Conservation (phyloP, 2,329 filamentous ascomycete genomes). For the Xenoacremonium recifei region DNA sequence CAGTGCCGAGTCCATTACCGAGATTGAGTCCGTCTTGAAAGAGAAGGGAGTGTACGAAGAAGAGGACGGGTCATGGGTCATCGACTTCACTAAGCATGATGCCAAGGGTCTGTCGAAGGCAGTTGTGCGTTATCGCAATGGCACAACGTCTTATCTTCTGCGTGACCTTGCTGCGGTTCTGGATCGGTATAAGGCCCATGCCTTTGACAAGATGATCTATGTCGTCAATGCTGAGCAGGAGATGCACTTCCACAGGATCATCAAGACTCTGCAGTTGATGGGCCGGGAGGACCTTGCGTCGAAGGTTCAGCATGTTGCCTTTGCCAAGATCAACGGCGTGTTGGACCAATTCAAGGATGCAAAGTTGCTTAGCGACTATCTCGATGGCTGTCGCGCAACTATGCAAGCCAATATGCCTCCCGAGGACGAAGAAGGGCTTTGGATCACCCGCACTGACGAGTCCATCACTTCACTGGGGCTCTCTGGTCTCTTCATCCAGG, state of each 20-base stretch:
- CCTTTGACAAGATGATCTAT: constrained; percentile 78
- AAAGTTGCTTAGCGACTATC: constrained; percentile 19
- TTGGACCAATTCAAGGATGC: constrained; percentile 13
- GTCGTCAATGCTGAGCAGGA: constrained; percentile 72
- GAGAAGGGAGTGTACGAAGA: constrained; percentile 61
- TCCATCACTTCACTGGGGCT: constrained; percentile 12
- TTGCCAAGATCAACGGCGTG: constrained; percentile 51
- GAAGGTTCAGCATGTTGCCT: constrained; percentile 39
- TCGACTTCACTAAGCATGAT: constrained; percentile 70
- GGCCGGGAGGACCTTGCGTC: constrained; percentile 29
- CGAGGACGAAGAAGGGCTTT: constrained; percentile 6
- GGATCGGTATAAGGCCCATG: constrained; percentile 55
- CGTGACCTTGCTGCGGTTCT: constrained; percentile 71
- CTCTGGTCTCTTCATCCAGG: constrained; percentile 19
- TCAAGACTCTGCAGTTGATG: constrained; percentile 52
- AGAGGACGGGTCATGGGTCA: constrained; percentile 64
- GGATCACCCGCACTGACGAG: constrained; percentile 12
- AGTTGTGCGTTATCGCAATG: constrained; percentile 58
- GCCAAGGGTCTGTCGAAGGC: constrained; percentile 69
- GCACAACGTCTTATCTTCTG: constrained; percentile 52
- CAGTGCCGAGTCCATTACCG: constrained; percentile 49
- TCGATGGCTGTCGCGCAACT: constrained; percentile 11
- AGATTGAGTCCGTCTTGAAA: constrained; percentile 57
- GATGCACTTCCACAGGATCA: constrained; percentile 69
- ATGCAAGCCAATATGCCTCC: constrained; percentile 2